Percentiles rank a stretch among this genome's conserved stretches.
phyloP scores from a whole-genome alignment of 176 grass and related monocot genomes.

The Oryza longistaminata region DNA sequence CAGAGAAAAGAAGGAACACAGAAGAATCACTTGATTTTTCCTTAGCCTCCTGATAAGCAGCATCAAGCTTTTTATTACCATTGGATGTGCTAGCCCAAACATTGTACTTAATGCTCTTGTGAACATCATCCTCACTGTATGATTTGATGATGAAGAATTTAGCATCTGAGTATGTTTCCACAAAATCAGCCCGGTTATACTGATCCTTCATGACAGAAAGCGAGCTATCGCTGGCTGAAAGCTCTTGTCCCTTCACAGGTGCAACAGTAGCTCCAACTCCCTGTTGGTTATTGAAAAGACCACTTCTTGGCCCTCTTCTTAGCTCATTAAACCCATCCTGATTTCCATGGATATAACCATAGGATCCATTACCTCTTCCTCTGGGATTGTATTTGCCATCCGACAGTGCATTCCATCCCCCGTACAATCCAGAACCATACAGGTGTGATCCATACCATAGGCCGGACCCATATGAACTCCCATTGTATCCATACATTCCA shows the following conservation, averaged over 20 bases:
- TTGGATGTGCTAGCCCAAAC: slow-evolving; percentile 92
- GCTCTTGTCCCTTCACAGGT: slow-evolving; percentile 47
- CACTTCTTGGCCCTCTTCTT: slow-evolving; percentile 79
- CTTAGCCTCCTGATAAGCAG: slow-evolving; percentile 76
- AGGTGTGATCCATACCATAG: slow-evolving; percentile 64
- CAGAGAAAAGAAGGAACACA: slow-evolving; percentile 90
- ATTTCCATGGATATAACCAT: slow-evolving; percentile 60
- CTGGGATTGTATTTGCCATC: slow-evolving; percentile 69
- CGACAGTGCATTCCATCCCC: slow-evolving; percentile 58
- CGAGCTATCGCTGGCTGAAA: slow-evolving; percentile 28
- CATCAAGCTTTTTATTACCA: slow-evolving; percentile 90
- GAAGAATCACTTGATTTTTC: slow-evolving; percentile 54
- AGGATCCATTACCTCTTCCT: slow-evolving; percentile 59
- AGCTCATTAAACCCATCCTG: slow-evolving; percentile 79
- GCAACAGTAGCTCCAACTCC: slow-evolving; percentile 33
- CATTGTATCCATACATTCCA: slow-evolving; percentile 49
- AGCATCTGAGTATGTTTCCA: slow-evolving; percentile 61
- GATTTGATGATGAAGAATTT: slow-evolving; percentile 95
- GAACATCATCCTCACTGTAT: slow-evolving; percentile 93
- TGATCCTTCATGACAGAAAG: slow-evolving; percentile 49
- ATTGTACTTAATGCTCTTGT: slow-evolving; percentile 91
- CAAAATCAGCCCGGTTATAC: slow-evolving; percentile 74
- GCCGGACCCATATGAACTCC: slow-evolving; percentile 49
- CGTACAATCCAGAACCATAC: slow-evolving; percentile 56
- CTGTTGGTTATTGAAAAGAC: slow-evolving; percentile 54